A percentile compares a stretch with the other conserved stretches of the same genome.
These are phyloP conservation scores for Dittrichia graveolens DNA, from an alignment of 129 eudicot species.

Conservation along the genomic window DNA sequence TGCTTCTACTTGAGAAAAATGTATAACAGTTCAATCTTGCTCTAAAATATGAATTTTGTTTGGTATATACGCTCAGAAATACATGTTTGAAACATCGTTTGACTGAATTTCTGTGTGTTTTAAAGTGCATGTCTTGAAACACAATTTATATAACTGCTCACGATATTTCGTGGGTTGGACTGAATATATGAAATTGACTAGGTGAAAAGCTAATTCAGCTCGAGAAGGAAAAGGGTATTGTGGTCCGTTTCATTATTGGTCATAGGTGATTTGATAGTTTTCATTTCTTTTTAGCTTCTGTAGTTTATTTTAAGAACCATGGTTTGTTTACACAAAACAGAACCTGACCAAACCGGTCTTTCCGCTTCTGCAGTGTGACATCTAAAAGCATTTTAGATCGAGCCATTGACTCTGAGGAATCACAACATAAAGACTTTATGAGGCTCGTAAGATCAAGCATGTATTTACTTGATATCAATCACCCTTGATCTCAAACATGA, in stretches of 20 bases:
- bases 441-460: slow-evolving; percentile 52
- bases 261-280: slow-evolving; percentile 48
- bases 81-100: slow-evolving; percentile 3
- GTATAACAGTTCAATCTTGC: not conserved
- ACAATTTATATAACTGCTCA: slow-evolving; percentile 4
- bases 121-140: slow-evolving; percentile 16
- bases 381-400: slow-evolving; percentile 75
- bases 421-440: slow-evolving; percentile 66
- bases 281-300: not conserved
- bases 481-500: slow-evolving; percentile 15
- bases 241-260: slow-evolving; percentile 74
- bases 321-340: not conserved
- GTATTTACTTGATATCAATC: slow-evolving; percentile 2
- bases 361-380: slow-evolving; percentile 50
- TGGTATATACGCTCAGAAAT: not conserved
- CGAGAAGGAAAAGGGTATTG: slow-evolving; percentile 68
- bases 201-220: slow-evolving; percentile 54
- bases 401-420: slow-evolving; percentile 66
- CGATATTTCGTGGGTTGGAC: not conserved
- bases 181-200: slow-evolving; percentile 24
- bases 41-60: slow-evolving; percentile 8
- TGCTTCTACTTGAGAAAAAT: not conserved
- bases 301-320: not conserved
- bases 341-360: slow-evolving; percentile 1
- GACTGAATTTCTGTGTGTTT: not conserved